These are phyloP conservation scores for Hypoxylon sp. DNA, from an alignment of 2,329 filamentous ascomycete species.

Conservation along the genomic window DNA sequence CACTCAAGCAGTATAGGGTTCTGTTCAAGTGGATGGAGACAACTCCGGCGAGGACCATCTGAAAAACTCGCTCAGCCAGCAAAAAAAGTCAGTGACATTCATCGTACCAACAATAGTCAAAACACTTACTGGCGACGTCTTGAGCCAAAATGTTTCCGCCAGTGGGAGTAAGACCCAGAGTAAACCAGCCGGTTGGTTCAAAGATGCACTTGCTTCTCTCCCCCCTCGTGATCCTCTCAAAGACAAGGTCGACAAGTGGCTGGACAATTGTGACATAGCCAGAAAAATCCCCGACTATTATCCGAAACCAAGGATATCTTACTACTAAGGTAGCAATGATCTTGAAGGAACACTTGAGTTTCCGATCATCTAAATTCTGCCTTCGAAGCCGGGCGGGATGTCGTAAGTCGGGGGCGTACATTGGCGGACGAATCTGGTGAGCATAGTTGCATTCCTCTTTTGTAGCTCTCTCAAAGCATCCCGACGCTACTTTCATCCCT, in stretches of 20 bases:
- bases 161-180: no score
- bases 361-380: not conserved
- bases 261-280: not conserved
- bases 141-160: slow-evolving; percentile 9
- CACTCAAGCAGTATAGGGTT: slow-evolving; percentile 5
- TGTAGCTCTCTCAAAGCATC: slow-evolving; percentile 12
- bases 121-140: not conserved
- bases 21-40: slow-evolving; percentile 41
- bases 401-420: not conserved
- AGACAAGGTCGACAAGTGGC: not conserved
- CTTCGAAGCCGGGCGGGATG: not conserved
- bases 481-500: not conserved
- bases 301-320: not conserved
- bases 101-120: slow-evolving; percentile 30
- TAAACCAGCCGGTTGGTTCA: not conserved
- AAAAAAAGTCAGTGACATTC: slow-evolving; percentile 47
- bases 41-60: slow-evolving; percentile 43
- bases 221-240: not conserved
- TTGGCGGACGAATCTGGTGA: not conserved
- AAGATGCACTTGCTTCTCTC: not conserved
- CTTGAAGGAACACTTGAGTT: not conserved
- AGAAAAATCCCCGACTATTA: not conserved
- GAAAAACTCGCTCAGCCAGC: slow-evolving; percentile 45
- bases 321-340: not conserved
- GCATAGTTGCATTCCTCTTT: slow-evolving; percentile 8